Evolutionary conservation across 306 rosid genomes (phyloP).

Genomic region (Castanea crenata): DNA sequence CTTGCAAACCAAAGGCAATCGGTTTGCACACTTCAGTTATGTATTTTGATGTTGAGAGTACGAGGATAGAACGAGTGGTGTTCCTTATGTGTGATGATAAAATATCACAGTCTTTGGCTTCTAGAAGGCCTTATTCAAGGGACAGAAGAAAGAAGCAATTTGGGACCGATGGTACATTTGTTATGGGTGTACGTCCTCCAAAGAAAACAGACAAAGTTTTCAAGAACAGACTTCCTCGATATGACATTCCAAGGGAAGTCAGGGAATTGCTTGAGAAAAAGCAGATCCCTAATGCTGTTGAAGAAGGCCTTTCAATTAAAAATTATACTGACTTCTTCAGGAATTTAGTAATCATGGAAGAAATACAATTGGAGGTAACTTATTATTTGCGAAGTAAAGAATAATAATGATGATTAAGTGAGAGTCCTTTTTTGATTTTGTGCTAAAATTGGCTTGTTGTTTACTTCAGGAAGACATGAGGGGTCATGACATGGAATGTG

Average conservation of each 20-base stretch:
- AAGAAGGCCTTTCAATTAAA: slow-evolving; percentile 50
- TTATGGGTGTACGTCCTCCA: slow-evolving; percentile 48
- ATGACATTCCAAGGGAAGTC: slow-evolving; percentile 55
- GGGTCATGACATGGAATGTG: slow-evolving; percentile 59
- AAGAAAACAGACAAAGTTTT: slow-evolving; percentile 13
- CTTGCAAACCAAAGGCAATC: slow-evolving; percentile 81
- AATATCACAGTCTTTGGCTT: slow-evolving; percentile 64
- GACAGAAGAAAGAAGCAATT: slow-evolving; percentile 52
- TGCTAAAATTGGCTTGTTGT: slow-evolving; percentile 23
- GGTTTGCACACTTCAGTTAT: slow-evolving; percentile 67
- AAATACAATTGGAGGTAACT: slow-evolving; percentile 80
- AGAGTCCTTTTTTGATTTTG: slow-evolving; percentile 20
- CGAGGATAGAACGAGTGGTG: slow-evolving; percentile 65
- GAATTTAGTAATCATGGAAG: slow-evolving; percentile 77
- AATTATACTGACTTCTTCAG: slow-evolving; percentile 55
- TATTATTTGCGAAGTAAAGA: slow-evolving; percentile 6
- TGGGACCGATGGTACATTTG: slow-evolving; percentile 30
- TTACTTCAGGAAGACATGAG: slow-evolving; percentile 81
- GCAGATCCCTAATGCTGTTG: slow-evolving; percentile 52
- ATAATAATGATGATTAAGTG: background rate
- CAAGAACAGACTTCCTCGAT: slow-evolving; percentile 63
- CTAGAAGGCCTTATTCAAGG: slow-evolving; percentile 59
- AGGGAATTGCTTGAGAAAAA: slow-evolving; percentile 51
- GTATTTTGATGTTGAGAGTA: slow-evolving; percentile 72
- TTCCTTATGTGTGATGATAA: slow-evolving; percentile 84